Percentiles rank a stretch among this genome's conserved stretches.
Evolutionary conservation across 495 filamentous ascomycete genomes (phyloP).

Genomic region (Aspergillus conjunctus): DNA sequence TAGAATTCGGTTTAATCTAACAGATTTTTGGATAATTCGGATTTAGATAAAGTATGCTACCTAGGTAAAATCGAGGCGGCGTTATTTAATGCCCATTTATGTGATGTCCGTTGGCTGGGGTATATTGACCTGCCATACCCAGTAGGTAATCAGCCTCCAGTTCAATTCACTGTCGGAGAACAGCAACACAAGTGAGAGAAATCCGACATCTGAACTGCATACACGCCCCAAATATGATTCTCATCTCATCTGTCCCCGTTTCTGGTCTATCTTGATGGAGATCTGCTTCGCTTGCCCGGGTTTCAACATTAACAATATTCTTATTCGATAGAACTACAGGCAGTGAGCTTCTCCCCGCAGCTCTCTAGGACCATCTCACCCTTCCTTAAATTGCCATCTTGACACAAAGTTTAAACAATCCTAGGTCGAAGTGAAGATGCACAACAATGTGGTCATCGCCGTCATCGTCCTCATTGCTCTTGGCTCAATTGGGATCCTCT

Average conservation of each 20-base stretch:
- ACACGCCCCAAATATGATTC: not conserved
- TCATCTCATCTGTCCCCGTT: not conserved
- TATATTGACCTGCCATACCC: too few relatives aligned
- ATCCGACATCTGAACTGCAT: not conserved
- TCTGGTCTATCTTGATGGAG: too few relatives aligned
- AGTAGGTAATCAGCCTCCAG: not conserved
- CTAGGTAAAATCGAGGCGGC: not conserved
- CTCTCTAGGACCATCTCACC: too few relatives aligned
- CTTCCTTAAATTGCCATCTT: too few relatives aligned
- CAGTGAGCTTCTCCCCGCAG: too few relatives aligned
- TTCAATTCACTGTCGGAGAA: not conserved
- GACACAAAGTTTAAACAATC: too few relatives aligned
- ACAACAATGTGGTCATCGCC: constrained; percentile 14
- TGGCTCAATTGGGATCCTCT: constrained; percentile 7
- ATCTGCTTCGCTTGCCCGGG: too few relatives aligned
- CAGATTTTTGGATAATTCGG: not conserved
- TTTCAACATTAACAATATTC: too few relatives aligned
- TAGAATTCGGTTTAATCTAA: constrained; percentile 9
- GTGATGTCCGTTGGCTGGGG: too few relatives aligned
- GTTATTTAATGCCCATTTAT: too few relatives aligned
- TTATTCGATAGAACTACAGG: too few relatives aligned
- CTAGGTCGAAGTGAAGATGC: not conserved
- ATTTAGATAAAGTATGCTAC: not conserved
- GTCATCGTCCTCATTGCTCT: constrained; percentile 14
- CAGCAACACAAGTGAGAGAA: not conserved